These are phyloP conservation scores for Pythium inflatum DNA, from an alignment of 352 stramenopile genomes.

Conservation along the genomic window DNA sequence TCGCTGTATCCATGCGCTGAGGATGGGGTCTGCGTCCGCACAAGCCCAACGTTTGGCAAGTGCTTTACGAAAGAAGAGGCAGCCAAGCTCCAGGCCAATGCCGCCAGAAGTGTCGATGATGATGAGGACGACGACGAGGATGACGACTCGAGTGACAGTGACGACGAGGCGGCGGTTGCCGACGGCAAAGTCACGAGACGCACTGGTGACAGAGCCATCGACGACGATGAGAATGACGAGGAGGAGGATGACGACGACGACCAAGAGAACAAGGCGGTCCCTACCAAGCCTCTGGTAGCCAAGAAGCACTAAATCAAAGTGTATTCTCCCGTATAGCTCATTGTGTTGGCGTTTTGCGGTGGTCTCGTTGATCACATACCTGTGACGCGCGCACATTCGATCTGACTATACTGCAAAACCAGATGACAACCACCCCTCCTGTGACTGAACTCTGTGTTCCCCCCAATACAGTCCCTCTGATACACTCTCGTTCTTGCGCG, in stretches of 20 bases:
- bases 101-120: background rate
- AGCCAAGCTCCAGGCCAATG: background rate
- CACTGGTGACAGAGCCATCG: background rate
- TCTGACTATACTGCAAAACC: no score
- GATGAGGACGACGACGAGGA: background rate
- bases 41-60: constrained; percentile 60
- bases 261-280: background rate
- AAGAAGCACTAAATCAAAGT: background rate
- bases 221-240: background rate
- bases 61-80: constrained; percentile 41
- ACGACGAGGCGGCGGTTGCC: background rate
- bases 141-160: background rate
- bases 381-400: no score
- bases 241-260: constrained; percentile 9
- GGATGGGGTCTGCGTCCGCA: constrained; percentile 46
- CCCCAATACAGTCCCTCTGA: no score
- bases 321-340: background rate
- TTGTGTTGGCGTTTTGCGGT: no score
- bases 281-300: background rate
- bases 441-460: no score
- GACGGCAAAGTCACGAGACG: background rate
- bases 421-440: no score
- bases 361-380: no score
- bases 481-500: background rate
- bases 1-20: constrained; percentile 59